These are phyloP conservation scores for Bruguiera hainesii DNA, from an alignment of 441 rosid species.

Conservation along the genomic window DNA sequence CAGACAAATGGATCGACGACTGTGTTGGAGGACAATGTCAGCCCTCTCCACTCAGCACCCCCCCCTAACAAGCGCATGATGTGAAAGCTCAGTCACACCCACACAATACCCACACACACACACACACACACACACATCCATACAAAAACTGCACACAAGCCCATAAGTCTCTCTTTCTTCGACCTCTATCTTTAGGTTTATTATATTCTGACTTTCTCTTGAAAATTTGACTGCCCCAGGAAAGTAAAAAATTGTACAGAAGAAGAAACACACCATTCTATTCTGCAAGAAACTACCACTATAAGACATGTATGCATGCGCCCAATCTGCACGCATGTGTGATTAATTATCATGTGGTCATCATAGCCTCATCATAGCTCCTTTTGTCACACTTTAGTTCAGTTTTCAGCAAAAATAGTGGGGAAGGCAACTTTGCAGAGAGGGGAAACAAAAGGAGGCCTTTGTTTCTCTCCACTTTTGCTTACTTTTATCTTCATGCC, in stretches of 20 bases:
- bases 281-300: not conserved
- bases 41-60: not conserved
- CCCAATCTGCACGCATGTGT: conserved; percentile 7
- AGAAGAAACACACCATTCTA: conserved; percentile 8
- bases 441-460: conserved; percentile 6
- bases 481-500: not conserved
- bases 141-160: not conserved
- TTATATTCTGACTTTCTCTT: not conserved
- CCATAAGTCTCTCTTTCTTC: not conserved
- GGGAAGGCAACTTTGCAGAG: conserved; percentile 11
- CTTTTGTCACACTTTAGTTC: conserved; percentile 40
- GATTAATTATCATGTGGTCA: conserved; percentile 41
- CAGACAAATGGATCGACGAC: conserved; percentile 15
- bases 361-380: conserved; percentile 44
- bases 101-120: not conserved
- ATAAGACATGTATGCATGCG: conserved; percentile 37
- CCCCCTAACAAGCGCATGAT: conserved; percentile 11
- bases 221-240: conserved; percentile 11
- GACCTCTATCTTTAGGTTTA: not conserved
- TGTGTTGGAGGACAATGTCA: conserved; percentile 14
- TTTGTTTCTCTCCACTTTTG: conserved; percentile 7
- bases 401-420: conserved; percentile 24
- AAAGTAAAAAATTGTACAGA: not conserved
- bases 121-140: not conserved
- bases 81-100: conserved; percentile 20